Evolutionary conservation across 2,329 filamentous ascomycete species (phyloP).

Genomic region (Penicillium sp.): DNA sequence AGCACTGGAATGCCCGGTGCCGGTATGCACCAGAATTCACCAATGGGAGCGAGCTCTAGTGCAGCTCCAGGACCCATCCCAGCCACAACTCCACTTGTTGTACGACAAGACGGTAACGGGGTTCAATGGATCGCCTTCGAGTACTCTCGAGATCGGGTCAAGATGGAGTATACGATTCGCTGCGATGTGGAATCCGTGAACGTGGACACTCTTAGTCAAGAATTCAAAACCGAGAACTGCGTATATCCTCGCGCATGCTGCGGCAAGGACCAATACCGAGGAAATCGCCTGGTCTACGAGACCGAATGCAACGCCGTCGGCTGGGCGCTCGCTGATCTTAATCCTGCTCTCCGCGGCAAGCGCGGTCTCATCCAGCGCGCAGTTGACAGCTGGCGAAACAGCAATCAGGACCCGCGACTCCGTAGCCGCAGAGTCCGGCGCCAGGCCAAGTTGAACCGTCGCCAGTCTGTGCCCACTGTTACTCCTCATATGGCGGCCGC

Average conservation of each 20-base stretch:
- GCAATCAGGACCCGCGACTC: constrained; percentile 90
- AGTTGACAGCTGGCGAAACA: constrained; percentile 98
- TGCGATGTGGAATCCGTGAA: constrained; percentile 97
- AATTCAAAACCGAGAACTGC: constrained; percentile 98
- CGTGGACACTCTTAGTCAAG: constrained; percentile 75
- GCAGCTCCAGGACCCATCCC: constrained; percentile 95
- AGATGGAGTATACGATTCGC: constrained; percentile 99
- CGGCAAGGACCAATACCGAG: constrained; percentile 91
- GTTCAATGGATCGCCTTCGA: constrained; percentile 99
- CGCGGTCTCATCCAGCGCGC: constrained; percentile 93
- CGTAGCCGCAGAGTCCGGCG: constrained; percentile 87
- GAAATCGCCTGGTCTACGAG: constrained; percentile 93
- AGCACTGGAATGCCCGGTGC: constrained; percentile 50
- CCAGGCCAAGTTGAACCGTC: constrained; percentile 92
- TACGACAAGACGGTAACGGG: constrained; percentile 90
- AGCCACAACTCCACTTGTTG: constrained; percentile 90
- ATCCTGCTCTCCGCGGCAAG: constrained; percentile 86
- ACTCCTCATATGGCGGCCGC: constrained; percentile 64
- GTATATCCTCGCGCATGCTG: constrained; percentile 96
- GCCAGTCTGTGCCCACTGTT: constrained; percentile 67
- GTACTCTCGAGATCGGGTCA: constrained; percentile 93
- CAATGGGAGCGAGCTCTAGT: constrained; percentile 71
- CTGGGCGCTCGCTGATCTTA: constrained; percentile 94
- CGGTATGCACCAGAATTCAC: constrained; percentile 38
- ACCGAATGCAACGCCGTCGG: constrained; percentile 99